Conservation (phyloP, 176 grass and related monocot species). For the Oryza officinalis region DNA sequence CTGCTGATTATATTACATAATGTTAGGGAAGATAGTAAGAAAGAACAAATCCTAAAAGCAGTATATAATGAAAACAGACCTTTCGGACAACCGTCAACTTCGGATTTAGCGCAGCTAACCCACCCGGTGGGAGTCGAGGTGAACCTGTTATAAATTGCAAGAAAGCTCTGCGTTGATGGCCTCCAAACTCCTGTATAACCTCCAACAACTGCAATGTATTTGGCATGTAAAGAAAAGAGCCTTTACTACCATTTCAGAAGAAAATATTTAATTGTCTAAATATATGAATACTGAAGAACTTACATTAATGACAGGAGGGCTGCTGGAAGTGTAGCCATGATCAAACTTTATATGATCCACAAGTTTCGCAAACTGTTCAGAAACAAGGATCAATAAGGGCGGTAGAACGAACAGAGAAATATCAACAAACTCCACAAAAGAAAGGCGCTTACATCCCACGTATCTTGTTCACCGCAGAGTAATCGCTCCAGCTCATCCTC, state of each 20-base stretch:
- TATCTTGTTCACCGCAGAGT: conserved; percentile 87
- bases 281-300: conserved; percentile 33
- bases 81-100: conserved; percentile 96
- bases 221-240: conserved; percentile 41
- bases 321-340: conserved; percentile 90
- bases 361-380: conserved; percentile 75
- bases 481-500: conserved; percentile 82
- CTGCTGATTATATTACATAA: conserved; percentile 51
- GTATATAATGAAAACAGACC: conserved; percentile 54
- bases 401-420: conserved; percentile 30
- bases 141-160: conserved; percentile 96
- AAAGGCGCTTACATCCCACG: conserved; percentile 76
- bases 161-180: conserved; percentile 74
- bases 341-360: conserved; percentile 97
- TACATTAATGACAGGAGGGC: conserved; percentile 79
- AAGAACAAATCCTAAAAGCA: not conserved
- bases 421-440: conserved; percentile 31
- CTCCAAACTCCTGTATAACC: conserved; percentile 84
- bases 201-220: conserved; percentile 73
- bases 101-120: conserved; percentile 83
- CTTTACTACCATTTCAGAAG: not conserved
- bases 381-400: conserved; percentile 43
- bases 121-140: conserved; percentile 87
- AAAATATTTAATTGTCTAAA: conserved; percentile 37
- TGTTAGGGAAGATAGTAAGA: conserved; percentile 20